Conservation (phyloP, 106 monocot species). For the Xerophyta viscosa region DNA sequence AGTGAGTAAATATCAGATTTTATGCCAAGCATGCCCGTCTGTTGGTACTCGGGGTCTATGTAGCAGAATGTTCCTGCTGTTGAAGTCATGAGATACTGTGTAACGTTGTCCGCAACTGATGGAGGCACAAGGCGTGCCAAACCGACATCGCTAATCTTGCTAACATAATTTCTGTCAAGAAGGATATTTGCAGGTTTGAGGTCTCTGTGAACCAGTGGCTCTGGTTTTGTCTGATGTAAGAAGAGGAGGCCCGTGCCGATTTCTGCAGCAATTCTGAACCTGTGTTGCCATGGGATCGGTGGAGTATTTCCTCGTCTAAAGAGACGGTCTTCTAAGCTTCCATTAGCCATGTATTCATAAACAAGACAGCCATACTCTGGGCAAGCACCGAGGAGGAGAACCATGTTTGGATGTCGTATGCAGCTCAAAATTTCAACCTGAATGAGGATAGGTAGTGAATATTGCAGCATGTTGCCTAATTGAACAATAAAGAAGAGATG, state of each 20-base stretch:
- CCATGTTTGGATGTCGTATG: slow-evolving; percentile 78
- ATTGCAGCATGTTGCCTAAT: no score
- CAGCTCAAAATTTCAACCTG: slow-evolving; percentile 64
- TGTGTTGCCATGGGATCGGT: slow-evolving; percentile 47
- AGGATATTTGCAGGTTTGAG: slow-evolving; percentile 72
- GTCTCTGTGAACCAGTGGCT: slow-evolving; percentile 63
- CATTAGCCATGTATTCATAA: slow-evolving; percentile 73
- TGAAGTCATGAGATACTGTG: slow-evolving; percentile 58
- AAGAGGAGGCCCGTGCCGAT: slow-evolving; percentile 59
- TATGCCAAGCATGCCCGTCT: slow-evolving; percentile 56
- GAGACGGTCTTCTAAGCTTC: slow-evolving; percentile 61
- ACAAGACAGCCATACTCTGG: slow-evolving; percentile 69
- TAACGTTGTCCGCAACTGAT: slow-evolving; percentile 36
- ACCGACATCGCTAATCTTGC: slow-evolving; percentile 67
- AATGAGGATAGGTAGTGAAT: no score
- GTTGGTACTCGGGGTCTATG: slow-evolving; percentile 75
- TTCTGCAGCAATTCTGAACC: slow-evolving; percentile 62
- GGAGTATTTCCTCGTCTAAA: slow-evolving; percentile 31
- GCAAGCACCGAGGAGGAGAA: slow-evolving; percentile 61
- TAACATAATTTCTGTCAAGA: slow-evolving; percentile 50
- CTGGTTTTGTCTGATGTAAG: slow-evolving; percentile 61
- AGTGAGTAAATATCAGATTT: slow-evolving; percentile 72
- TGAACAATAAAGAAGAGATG: no score
- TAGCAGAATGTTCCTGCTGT: slow-evolving; percentile 71
- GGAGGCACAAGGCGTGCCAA: slow-evolving; percentile 56